A percentile compares a stretch with the other conserved stretches of the same genome.
These are phyloP conservation scores for Aureobasidium sp. DNA, from an alignment of 2,329 filamentous ascomycete species.

Conservation along the genomic window DNA sequence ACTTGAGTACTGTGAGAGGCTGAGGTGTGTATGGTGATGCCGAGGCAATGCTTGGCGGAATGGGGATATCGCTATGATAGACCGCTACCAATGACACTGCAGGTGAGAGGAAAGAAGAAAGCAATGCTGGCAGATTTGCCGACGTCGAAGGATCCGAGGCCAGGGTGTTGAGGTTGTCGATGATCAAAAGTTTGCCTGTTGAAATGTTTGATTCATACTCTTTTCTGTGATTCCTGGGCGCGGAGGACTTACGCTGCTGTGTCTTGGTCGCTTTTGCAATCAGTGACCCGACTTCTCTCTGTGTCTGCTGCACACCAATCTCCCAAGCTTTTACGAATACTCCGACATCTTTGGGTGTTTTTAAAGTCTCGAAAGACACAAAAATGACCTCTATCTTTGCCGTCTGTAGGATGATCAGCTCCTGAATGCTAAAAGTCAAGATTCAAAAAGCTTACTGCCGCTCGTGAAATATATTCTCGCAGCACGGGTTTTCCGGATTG, in stretches of 20 bases:
- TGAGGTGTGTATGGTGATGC: conserved; percentile 53
- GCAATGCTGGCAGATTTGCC: conserved; percentile 58
- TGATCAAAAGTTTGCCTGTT: conserved; percentile 64
- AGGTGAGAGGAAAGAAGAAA: conserved; percentile 62
- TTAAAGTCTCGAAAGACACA: conserved; percentile 69
- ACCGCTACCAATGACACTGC: conserved; percentile 65
- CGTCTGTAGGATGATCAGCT: conserved; percentile 36
- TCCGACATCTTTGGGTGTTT: conserved; percentile 57
- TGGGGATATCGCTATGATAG: conserved; percentile 76
- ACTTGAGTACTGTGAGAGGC: conserved; percentile 65
- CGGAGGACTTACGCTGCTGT: conserved; percentile 5
- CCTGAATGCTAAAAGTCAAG: background rate
- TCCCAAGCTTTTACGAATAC: conserved; percentile 49
- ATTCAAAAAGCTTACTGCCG: conserved; percentile 49
- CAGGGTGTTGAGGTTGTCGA: conserved; percentile 73
- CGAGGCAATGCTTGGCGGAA: conserved; percentile 30
- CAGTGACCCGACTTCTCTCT: conserved; percentile 24
- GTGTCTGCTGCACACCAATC: conserved; percentile 25
- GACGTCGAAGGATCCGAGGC: conserved; percentile 47
- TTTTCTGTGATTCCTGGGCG: background rate
- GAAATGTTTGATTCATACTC: conserved; percentile 2
- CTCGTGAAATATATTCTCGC: conserved; percentile 66
- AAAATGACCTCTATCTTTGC: conserved; percentile 66
- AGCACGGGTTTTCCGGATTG: conserved; percentile 67
- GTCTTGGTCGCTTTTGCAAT: conserved; percentile 9